Evolutionary conservation across 768 basidiomycete species (phyloP).

Genomic region (Aureoboletus auriporus): DNA sequence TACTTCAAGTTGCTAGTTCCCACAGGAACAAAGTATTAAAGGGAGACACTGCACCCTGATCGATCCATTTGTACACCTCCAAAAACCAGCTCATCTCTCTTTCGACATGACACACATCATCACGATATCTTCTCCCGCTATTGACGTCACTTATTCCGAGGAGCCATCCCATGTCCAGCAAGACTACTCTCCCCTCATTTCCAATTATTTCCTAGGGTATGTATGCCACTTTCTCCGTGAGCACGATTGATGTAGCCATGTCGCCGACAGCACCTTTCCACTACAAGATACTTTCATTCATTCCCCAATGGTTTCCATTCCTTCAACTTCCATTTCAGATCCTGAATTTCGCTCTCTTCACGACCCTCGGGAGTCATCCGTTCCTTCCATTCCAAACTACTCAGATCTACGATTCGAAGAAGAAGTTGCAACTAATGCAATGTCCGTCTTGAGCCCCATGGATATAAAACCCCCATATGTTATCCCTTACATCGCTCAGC

Average conservation of each 20-base stretch:
- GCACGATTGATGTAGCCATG: background rate
- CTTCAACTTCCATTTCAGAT: background rate
- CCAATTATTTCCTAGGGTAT: slow-evolving; percentile 1
- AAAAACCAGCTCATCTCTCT: background rate
- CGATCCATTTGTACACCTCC: background rate
- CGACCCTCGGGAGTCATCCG: background rate
- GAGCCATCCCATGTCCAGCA: background rate
- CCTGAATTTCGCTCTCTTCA: background rate
- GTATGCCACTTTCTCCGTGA: background rate
- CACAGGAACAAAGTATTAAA: slow-evolving; percentile 2
- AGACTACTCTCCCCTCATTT: background rate
- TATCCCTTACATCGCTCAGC: background rate
- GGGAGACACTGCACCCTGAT: too few species aligned
- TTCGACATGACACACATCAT: background rate
- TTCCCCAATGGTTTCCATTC: background rate
- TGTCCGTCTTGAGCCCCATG: background rate
- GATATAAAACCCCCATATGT: background rate
- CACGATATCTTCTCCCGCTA: background rate
- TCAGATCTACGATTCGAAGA: background rate
- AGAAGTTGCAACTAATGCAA: background rate
- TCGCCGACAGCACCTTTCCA: background rate
- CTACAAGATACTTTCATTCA: background rate
- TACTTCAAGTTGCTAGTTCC: too few species aligned
- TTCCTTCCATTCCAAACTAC: background rate
- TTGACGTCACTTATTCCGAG: background rate